Base-by-base conservation (phyloP, 176 grass and related monocot genomes). In the Carex myosuroides region DNA sequence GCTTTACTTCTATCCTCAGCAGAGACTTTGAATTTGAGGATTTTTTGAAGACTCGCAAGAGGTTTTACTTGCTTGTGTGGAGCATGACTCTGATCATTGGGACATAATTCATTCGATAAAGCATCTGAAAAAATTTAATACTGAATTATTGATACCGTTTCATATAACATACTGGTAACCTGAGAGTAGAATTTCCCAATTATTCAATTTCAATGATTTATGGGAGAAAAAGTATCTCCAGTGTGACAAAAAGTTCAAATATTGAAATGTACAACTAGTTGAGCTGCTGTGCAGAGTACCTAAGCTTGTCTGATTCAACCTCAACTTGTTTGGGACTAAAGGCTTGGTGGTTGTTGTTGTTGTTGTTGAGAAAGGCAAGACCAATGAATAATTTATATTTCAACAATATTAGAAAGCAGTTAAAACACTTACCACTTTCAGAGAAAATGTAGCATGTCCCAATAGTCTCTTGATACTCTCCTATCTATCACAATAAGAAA, bases 401-500 rank as follows among this genome's bases (percentile, higher is more conserved):
- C 7, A 21, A 82, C 3, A 65, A 82, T 52, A 53, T 65, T 21
- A 82, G 3, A 18, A 66, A 64, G 37, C 14, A 39, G 12, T 86
- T 24, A 56, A 85, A 66, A 13, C 8, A 68, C 56, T 88, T 85
- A 95, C 88, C 88, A 54, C 66, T 90, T 91, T 96, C 91, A 13
- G 85, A 90, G 57, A 94, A 99, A 48, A 99, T 9, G 72, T 94
- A 99, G 16, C 89, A 92, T 60, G 93, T 95, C 33, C 93, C 90
- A 41, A 99, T 64, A 11, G 93, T 95, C 75, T 99, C 93, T 85
- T 95, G 88, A 0, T 99, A 95, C 75, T 95, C 93, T 76, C 96
- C 93, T 60, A 92, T 82, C 91, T 95, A 86, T 86, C 70, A 85
- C 35, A 61, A 89, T 62, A 84, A 55, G 14, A 58, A 83, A 90